Conservation (phyloP, 495 filamentous ascomycete species). For the Daldinia vernicosa region DNA sequence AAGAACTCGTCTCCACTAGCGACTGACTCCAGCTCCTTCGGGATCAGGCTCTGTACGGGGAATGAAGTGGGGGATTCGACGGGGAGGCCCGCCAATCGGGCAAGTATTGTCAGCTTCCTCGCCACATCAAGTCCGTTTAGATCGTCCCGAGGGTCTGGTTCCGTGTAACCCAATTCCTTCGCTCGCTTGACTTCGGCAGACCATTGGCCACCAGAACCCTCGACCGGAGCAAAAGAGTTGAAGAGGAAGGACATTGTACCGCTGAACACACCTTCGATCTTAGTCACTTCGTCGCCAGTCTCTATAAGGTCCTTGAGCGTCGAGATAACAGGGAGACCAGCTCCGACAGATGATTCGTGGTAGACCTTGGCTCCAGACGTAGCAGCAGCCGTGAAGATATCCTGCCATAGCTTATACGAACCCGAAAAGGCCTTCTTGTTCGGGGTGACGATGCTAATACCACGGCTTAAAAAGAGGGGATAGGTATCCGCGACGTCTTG, state of each 20-base stretch:
- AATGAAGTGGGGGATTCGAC: constrained; percentile 83
- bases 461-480: constrained; percentile 76
- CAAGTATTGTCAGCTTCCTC: constrained; percentile 94
- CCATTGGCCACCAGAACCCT: constrained; percentile 77
- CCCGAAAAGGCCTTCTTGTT: constrained; percentile 98
- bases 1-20: constrained; percentile 84
- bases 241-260: constrained; percentile 97
- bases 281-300: constrained; percentile 86
- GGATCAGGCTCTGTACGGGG: constrained; percentile 91
- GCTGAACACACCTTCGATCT: constrained; percentile 95
- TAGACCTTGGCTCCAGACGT: constrained; percentile 77
- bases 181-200: constrained; percentile 88
- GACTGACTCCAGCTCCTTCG: constrained; percentile 77
- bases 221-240: constrained; percentile 86
- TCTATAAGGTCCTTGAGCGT: constrained; percentile 88
- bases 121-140: constrained; percentile 96
- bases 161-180: constrained; percentile 94
- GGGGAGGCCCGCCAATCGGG: constrained; percentile 78
- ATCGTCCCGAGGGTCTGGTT: constrained; percentile 95
- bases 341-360: constrained; percentile 93
- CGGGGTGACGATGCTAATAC: constrained; percentile 90
- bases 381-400: constrained; percentile 75
- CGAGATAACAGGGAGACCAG: constrained; percentile 89
- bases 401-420: constrained; percentile 76
- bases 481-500: constrained; percentile 80